phyloP scores from a whole-genome alignment of 306 rosid genomes.

The Lathyrus sativus region DNA sequence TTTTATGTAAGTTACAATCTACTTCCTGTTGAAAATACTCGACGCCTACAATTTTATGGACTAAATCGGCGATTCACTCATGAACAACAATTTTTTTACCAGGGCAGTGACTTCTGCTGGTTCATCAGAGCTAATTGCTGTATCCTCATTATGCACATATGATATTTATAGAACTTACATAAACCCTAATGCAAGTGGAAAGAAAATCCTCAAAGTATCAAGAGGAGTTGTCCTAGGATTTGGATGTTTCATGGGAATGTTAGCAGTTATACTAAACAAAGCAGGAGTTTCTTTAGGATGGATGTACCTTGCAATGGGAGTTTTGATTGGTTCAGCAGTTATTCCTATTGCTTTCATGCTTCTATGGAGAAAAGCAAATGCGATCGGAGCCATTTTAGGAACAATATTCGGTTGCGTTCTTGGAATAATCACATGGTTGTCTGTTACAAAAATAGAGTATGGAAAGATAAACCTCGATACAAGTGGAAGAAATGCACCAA shows the following conservation, averaged over 20 bases:
- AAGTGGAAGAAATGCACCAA: conserved; percentile 88
- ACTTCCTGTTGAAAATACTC: not conserved
- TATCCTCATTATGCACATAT: conserved; percentile 81
- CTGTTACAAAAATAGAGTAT: conserved; percentile 65
- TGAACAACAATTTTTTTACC: conserved; percentile 28
- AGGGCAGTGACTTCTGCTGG: conserved; percentile 99
- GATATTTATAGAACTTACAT: conserved; percentile 85
- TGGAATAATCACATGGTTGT: conserved; percentile 78
- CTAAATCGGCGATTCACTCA: not conserved
- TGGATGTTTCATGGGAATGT: conserved; percentile 83
- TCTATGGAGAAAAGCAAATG: conserved; percentile 83
- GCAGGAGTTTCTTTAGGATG: conserved; percentile 86
- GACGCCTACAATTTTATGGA: not conserved
- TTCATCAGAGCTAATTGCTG: conserved; percentile 85
- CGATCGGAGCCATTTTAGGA: conserved; percentile 83
- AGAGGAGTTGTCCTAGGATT: conserved; percentile 67
- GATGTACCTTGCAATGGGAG: conserved; percentile 98
- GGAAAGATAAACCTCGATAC: conserved; percentile 73
- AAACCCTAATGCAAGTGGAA: conserved; percentile 80
- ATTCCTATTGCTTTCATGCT: conserved; percentile 92
- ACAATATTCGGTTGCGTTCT: conserved; percentile 69
- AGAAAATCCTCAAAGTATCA: conserved; percentile 73
- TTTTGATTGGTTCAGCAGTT: conserved; percentile 89
- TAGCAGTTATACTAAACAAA: conserved; percentile 80
- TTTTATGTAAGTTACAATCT: conserved; percentile 66